phyloP scores from a whole-genome alignment of 345 rosid genomes.

The Murraya koenigii region DNA sequence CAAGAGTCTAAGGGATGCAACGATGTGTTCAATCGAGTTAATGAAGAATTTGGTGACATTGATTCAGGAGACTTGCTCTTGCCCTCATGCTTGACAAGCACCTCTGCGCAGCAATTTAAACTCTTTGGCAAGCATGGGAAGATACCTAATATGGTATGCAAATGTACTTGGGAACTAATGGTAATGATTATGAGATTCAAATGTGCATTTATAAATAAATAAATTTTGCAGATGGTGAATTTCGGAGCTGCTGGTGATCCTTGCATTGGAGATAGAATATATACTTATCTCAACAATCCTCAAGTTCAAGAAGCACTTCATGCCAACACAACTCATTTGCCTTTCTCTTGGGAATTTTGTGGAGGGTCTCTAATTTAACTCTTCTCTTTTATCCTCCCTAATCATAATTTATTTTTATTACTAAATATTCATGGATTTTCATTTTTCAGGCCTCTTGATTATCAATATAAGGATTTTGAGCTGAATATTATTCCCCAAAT shows the following conservation, averaged over 20 bases:
- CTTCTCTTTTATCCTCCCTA: background rate
- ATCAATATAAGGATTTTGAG: background rate
- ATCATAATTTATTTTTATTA: background rate
- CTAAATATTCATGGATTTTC: background rate
- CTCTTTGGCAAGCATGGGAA: conserved; percentile 23
- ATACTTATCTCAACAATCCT: conserved; percentile 29
- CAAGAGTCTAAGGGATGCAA: conserved; percentile 24
- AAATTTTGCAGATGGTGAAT: conserved; percentile 12
- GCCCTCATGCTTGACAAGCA: conserved; percentile 20
- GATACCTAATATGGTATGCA: conserved; percentile 22
- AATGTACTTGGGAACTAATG: background rate
- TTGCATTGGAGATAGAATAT: conserved; percentile 28
- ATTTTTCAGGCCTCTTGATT: background rate
- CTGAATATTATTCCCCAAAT: background rate
- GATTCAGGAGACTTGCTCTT: conserved; percentile 22
- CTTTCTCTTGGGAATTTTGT: conserved; percentile 34
- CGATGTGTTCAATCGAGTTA: conserved; percentile 22
- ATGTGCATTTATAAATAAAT: no score
- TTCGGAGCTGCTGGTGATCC: conserved; percentile 21
- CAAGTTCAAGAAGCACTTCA: conserved; percentile 39
- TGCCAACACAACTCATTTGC: conserved; percentile 42
- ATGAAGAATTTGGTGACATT: conserved; percentile 17
- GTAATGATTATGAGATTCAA: background rate
- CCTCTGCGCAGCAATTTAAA: conserved; percentile 17
- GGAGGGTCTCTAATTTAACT: conserved; percentile 23